Conservation (phyloP, 176 grass and related monocot species). For the Oryza nivara region DNA sequence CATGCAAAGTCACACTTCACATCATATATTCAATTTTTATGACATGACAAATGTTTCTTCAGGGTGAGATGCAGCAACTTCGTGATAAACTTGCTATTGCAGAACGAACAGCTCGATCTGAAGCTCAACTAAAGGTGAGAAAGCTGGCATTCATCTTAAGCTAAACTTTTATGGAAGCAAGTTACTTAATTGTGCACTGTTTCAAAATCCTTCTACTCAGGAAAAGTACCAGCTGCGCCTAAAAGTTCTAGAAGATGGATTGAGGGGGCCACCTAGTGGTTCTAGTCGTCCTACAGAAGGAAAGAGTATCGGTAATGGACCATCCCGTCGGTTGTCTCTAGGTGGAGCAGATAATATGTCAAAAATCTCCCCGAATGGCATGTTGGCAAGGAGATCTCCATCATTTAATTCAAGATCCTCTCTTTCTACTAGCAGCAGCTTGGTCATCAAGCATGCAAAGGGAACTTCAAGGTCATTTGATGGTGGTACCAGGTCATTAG, state of each 20-base stretch:
- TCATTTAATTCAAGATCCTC: conserved; percentile 79
- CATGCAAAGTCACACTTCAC: not conserved
- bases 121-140: conserved; percentile 90
- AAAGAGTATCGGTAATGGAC: conserved; percentile 61
- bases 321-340: conserved; percentile 70
- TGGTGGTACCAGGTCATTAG: conserved; percentile 75
- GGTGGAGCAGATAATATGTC: conserved; percentile 75
- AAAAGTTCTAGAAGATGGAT: conserved; percentile 88
- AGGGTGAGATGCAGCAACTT: conserved; percentile 99
- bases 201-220: conserved; percentile 40
- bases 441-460: conserved; percentile 76
- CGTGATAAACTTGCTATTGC: conserved; percentile 91
- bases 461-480: conserved; percentile 88
- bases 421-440: conserved; percentile 66
- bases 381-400: conserved; percentile 71
- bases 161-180: not conserved
- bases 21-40: conserved; percentile 23
- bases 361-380: conserved; percentile 59
- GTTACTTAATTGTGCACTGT: not conserved
- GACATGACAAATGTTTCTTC: conserved; percentile 23
- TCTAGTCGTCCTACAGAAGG: conserved; percentile 62
- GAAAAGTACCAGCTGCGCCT: conserved; percentile 87
- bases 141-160: conserved; percentile 5
- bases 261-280: conserved; percentile 67
- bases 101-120: conserved; percentile 75